A percentile compares a stretch with the other conserved stretches of the same genome.
These are phyloP conservation scores for Knufia petricola DNA, from an alignment of 2,329 filamentous ascomycete species.

Conservation along the genomic window DNA sequence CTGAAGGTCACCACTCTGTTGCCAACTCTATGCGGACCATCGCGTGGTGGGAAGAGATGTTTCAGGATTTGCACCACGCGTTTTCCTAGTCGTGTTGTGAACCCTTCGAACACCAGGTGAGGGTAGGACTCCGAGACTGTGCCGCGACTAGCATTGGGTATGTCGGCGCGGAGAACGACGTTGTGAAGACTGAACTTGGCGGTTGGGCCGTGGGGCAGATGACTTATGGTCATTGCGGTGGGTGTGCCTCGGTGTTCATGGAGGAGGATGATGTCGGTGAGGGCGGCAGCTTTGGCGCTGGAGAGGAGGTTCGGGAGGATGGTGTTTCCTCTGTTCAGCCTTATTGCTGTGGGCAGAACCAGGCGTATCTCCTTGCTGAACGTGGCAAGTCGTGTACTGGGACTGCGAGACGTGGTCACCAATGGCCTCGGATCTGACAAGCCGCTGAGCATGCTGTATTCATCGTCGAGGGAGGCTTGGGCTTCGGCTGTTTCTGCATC, in stretches of 20 bases:
- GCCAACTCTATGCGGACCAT: conserved; percentile 70
- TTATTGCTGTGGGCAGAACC: conserved; percentile 72
- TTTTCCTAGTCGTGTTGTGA: conserved; percentile 68
- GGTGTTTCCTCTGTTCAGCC: conserved; percentile 83
- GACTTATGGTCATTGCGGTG: conserved; percentile 76
- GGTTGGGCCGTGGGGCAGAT: conserved; percentile 81
- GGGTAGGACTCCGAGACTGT: conserved; percentile 90
- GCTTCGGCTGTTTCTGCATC: conserved; percentile 78
- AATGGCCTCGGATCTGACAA: conserved; percentile 81
- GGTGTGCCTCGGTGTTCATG: conserved; percentile 91
- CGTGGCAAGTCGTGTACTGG: conserved; percentile 70
- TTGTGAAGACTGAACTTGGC: conserved; percentile 85
- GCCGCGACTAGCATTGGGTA: conserved; percentile 75
- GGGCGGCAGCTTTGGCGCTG: conserved; percentile 67
- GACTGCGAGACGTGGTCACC: conserved; percentile 83
- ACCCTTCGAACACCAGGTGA: conserved; percentile 91
- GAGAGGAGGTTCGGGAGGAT: conserved; percentile 76
- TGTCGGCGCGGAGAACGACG: conserved; percentile 83
- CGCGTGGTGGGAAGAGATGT: conserved; percentile 85
- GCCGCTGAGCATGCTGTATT: conserved; percentile 85
- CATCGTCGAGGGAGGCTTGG: conserved; percentile 75
- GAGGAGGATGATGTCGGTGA: conserved; percentile 76
- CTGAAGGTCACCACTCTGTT: conserved; percentile 87
- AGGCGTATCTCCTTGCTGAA: conserved; percentile 89
- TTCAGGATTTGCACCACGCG: conserved; percentile 84